Evolutionary conservation across 345 rosid species (phyloP), one percentile per base, ranked within the genome.

Genomic region (Lagerstroemia speciosa): DNA sequence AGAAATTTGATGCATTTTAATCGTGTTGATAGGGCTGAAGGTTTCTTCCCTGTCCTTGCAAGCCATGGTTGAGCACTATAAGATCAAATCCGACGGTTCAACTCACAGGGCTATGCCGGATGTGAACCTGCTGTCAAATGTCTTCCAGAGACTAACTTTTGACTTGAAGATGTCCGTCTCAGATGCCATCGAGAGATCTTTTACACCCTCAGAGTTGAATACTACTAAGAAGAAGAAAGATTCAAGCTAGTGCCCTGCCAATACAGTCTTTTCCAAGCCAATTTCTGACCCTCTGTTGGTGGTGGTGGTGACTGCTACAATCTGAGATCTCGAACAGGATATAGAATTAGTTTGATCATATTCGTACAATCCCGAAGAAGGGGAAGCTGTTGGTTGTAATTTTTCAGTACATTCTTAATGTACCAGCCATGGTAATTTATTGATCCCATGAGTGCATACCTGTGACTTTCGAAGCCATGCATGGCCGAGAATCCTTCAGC

Each of bases 71-170:
- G 78, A 87, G 67, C 64, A 74, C 71, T 87, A 81, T 24, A 22
- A 31, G 5, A 76, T 91, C 22, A 64, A 78, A 6, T 78, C 78
- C 60, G 73, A 68, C 0, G 96, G 93, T 77, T 58, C 85, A 19
- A 91, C 97, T 63, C 98, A 93, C 57, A 83, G 97, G 78, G 97
- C 98, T 52, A 83, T 91, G 91, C 74, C 94, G 6, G 97, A 93
- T 69, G 98, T 86, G 58, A 78, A 72, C 8, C 41, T 76, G n/a
- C 74, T 91, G 73, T 79, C 96, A 31, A 33, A 77, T 74, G 65
- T 93, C 76, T 76, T 93, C 48, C 94, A 89, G 76, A 89, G 76
- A 73, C 72, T 93, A 74, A 82, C 94, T 20, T 78, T 75, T 20
- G 89, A 83, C 71, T 73, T 86, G 73, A 86, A 91, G 76, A 64